phyloP scores from a whole-genome alignment of 345 rosid genomes.

The Clausena lansium region DNA sequence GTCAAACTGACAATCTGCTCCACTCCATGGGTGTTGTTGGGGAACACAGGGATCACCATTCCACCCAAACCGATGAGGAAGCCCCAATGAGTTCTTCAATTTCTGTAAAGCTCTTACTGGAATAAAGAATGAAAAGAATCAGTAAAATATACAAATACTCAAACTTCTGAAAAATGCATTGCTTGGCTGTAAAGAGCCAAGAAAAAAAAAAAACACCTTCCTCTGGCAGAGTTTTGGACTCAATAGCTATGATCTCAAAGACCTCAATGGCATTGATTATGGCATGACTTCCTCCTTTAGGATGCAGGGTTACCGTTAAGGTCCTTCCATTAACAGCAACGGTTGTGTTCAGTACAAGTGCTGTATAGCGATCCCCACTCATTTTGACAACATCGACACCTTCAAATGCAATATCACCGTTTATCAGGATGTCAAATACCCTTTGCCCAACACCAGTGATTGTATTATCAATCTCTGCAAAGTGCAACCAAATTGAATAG shows the following conservation, averaged over 20 bases:
- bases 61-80: conserved; percentile 96
- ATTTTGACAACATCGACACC: conserved; percentile 62
- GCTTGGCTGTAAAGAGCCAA: not conserved
- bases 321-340: conserved; percentile 79
- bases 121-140: conserved; percentile 26
- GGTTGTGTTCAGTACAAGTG: conserved; percentile 81
- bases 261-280: conserved; percentile 88
- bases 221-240: conserved; percentile 64
- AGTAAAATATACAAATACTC: conserved; percentile 12
- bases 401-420: conserved; percentile 54
- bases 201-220: conserved; percentile 49
- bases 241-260: conserved; percentile 66
- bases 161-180: conserved; percentile 10
- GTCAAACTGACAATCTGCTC: conserved; percentile 82
- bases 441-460: conserved; percentile 61
- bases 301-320: conserved; percentile 66
- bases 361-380: conserved; percentile 65
- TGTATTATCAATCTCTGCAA: conserved; percentile 83
- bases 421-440: conserved; percentile 81
- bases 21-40: conserved; percentile 97
- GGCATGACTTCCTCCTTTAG: conserved; percentile 62
- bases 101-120: conserved; percentile 71
- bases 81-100: conserved; percentile 66
- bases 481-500: conserved; percentile 92
- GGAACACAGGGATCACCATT: conserved; percentile 99